Base-by-base conservation (phyloP, 139 green algal species). In the Coelastrella sp. region DNA sequence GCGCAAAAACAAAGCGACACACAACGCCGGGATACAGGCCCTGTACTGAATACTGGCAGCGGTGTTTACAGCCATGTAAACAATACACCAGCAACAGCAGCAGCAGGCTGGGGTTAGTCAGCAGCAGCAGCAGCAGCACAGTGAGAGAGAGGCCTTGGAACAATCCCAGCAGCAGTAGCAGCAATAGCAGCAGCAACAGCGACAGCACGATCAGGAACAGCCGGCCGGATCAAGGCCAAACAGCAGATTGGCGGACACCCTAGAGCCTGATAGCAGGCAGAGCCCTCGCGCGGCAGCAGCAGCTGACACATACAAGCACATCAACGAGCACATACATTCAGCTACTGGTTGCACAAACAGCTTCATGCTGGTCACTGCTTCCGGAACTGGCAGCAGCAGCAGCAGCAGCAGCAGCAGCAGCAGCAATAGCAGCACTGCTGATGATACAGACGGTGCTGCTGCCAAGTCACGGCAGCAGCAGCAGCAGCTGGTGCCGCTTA, bases 321-420 rank as follows among this genome's bases (percentile, higher is more conserved):
- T 83, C 47, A 83, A 83, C 20, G 77, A 83, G 54, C 54, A 83
- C 54, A 65, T 83, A 23, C 77, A 83, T 3, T 66, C 17, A 16
- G 77, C 77, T 54, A 65, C 54, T 56, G 77, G 77, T 11, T 13
- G 20, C 10, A n/a, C n/a, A n/a, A n/a, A n/a, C n/a, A n/a, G n/a
- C n/a, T n/a, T n/a, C n/a, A n/a, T n/a, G n/a, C n/a, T n/a, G n/a
- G n/a, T n/a, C n/a, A n/a, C n/a, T n/a, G n/a, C n/a, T n/a, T n/a
- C n/a, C n/a, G n/a, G n/a, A 14, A 7, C 75, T 81, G 17, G n/a
- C n/a, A n/a, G n/a, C n/a, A n/a, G n/a, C n/a, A n/a, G 32, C 77
- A 80, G 74, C 23, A 60, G 0, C 74, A 59, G 74, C 74, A 59
- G 74, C 74, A 47, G 32, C 75, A 80, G 77, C 77, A 83, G 77